A percentile compares a stretch with the other conserved stretches of the same genome.
These are phyloP conservation scores for Eleusine indica DNA, from an alignment of 176 grass and related monocot genomes.

Conservation along the genomic window DNA sequence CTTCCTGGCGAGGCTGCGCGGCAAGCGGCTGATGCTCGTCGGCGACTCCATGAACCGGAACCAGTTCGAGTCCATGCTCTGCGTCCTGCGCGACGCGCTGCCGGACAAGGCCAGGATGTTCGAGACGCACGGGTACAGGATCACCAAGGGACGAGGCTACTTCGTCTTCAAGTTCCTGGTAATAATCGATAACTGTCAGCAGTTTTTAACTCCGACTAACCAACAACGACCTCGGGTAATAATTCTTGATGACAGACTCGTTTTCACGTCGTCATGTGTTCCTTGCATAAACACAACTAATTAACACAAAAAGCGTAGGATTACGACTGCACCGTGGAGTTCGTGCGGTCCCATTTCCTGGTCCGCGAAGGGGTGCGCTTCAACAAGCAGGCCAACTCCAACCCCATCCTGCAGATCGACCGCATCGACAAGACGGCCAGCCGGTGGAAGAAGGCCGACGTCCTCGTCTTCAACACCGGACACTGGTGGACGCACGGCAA, in stretches of 20 bases:
- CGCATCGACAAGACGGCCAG: constrained; percentile 77
- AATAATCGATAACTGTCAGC: background rate
- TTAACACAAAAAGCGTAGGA: constrained; percentile 41
- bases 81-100: constrained; percentile 62
- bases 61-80: constrained; percentile 93
- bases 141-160: constrained; percentile 88
- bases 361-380: constrained; percentile 69
- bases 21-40: constrained; percentile 82
- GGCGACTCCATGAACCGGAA: constrained; percentile 99
- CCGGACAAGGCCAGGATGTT: constrained; percentile 81
- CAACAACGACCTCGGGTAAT: background rate
- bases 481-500: constrained; percentile 99
- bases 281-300: background rate
- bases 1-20: constrained; percentile 66
- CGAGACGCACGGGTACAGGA: constrained; percentile 85
- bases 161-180: constrained; percentile 96
- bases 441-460: constrained; percentile 78
- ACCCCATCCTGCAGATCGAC: constrained; percentile 86
- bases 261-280: background rate
- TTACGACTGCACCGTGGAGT: constrained; percentile 85
- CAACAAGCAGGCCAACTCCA: constrained; percentile 72
- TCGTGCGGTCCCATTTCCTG: constrained; percentile 95
- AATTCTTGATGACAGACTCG: background rate
- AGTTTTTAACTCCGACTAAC: background rate
- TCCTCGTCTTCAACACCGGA: constrained; percentile 95